Evolutionary conservation across 129 eudicot genomes (phyloP).

Genomic region (Tanacetum coccineum): DNA sequence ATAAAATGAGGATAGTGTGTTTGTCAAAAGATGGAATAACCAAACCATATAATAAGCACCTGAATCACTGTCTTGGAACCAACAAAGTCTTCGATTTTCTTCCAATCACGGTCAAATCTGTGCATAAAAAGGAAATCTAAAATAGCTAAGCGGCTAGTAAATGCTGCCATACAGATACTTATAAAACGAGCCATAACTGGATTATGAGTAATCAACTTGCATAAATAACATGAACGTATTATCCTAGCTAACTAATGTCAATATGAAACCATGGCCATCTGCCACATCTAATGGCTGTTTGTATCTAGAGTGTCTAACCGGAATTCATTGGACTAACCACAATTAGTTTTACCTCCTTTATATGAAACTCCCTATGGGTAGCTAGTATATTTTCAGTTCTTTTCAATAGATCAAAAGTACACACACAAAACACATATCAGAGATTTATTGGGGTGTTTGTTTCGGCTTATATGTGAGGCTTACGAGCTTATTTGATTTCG

Average conservation of each 20-base stretch:
- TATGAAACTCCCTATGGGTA: too few species aligned
- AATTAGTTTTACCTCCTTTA: too few species aligned
- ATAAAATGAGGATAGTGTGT: neutral
- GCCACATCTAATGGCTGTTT: neutral
- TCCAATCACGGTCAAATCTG: constrained; percentile 99
- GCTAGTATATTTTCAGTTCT: too few species aligned
- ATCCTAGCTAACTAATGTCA: too few species aligned
- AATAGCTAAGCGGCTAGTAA: neutral
- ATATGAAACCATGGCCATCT: neutral
- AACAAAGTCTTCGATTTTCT: constrained; percentile 96
- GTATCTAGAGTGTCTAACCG: too few species aligned
- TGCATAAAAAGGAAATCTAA: constrained; percentile 10
- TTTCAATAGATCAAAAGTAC: too few species aligned
- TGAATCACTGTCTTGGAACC: constrained; percentile 99
- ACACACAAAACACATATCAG: too few species aligned
- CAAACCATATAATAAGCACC: constrained; percentile 39
- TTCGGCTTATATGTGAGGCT: too few species aligned
- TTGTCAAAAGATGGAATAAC: constrained; percentile 4
- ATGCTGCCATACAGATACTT: constrained; percentile 11
- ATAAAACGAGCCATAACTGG: neutral
- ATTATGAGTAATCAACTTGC: constrained; percentile 1
- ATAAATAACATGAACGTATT: neutral
- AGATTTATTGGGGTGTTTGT: too few species aligned
- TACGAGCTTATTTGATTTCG: too few species aligned
- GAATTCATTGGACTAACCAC: too few species aligned